A percentile compares a stretch with the other conserved stretches of the same genome.
These are phyloP conservation scores for Camelina sativa DNA, from an alignment of 345 rosid genomes.

Conservation along the genomic window DNA sequence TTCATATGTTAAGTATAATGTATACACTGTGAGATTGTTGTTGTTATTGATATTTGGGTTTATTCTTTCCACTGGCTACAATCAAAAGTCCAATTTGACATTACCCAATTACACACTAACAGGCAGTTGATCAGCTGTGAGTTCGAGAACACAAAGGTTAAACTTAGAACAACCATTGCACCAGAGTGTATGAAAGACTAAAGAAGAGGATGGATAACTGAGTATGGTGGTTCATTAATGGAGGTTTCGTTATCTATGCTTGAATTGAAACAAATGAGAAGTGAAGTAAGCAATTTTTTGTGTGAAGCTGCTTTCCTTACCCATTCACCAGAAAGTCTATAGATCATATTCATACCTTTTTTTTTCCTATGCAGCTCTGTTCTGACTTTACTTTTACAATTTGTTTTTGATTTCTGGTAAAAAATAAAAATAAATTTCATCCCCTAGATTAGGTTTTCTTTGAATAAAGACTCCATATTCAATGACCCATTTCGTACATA, in stretches of 20 bases:
- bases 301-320: constrained; percentile 32
- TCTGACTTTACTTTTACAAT: constrained; percentile 6
- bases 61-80: too few relatives aligned
- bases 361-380: constrained; percentile 5
- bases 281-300: neutral
- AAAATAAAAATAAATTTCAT: too few relatives aligned
- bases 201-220: too few relatives aligned
- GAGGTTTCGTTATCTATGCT: neutral
- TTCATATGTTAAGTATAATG: too few relatives aligned
- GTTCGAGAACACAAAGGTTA: too few relatives aligned
- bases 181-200: too few relatives aligned
- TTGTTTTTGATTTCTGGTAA: neutral
- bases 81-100: too few relatives aligned
- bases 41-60: too few relatives aligned
- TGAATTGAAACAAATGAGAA: neutral
- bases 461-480: neutral
- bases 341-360: neutral
- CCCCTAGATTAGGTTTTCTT: neutral
- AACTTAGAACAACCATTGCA: too few relatives aligned
- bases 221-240: neutral
- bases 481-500: neutral
- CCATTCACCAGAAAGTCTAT: constrained; percentile 27
- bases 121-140: too few relatives aligned
- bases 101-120: too few relatives aligned
- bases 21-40: too few relatives aligned